phyloP scores from a whole-genome alignment of 2,329 filamentous ascomycete genomes.

The Dothideomycetes sp. region DNA sequence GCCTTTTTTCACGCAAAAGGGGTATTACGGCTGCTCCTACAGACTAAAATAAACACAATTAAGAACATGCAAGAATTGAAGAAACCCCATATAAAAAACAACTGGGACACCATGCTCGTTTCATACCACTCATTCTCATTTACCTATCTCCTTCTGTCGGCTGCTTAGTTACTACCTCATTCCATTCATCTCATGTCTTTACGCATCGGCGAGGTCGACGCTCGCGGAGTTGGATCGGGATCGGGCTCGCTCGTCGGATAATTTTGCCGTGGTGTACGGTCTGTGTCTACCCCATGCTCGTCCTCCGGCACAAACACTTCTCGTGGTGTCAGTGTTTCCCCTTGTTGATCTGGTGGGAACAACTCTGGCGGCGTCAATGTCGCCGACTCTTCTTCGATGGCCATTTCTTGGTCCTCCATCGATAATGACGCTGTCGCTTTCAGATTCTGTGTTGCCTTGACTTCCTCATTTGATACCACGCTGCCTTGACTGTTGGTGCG shows the following conservation, averaged over 20 bases:
- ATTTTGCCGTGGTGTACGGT: slow-evolving; percentile 1
- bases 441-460: slow-evolving; percentile 19
- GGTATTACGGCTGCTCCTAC: slow-evolving; percentile 12
- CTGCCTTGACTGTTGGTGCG: slow-evolving; percentile 90
- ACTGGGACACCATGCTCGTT: neutral
- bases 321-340: slow-evolving; percentile 33
- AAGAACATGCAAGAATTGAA: slow-evolving; percentile 4
- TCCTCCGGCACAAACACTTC: slow-evolving; percentile 28
- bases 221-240: slow-evolving; percentile 34
- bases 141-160: slow-evolving; percentile 2
- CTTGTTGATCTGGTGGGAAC: slow-evolving; percentile 37
- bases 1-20: neutral
- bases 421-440: slow-evolving; percentile 5
- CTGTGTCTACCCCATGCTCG: slow-evolving; percentile 18
- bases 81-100: slow-evolving; percentile 1
- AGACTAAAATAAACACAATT: slow-evolving; percentile 6
- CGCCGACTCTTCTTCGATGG: slow-evolving; percentile 24
- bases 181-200: slow-evolving; percentile 11
- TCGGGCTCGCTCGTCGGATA: slow-evolving; percentile 21
- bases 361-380: slow-evolving; percentile 43
- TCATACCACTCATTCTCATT: too few species aligned
- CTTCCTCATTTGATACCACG: slow-evolving; percentile 42
- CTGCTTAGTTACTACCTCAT: neutral
- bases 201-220: slow-evolving; percentile 19
- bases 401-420: slow-evolving; percentile 5